Evolutionary conservation across 2,329 filamentous ascomycete species (phyloP).

Genomic region (Cladosporium velox): DNA sequence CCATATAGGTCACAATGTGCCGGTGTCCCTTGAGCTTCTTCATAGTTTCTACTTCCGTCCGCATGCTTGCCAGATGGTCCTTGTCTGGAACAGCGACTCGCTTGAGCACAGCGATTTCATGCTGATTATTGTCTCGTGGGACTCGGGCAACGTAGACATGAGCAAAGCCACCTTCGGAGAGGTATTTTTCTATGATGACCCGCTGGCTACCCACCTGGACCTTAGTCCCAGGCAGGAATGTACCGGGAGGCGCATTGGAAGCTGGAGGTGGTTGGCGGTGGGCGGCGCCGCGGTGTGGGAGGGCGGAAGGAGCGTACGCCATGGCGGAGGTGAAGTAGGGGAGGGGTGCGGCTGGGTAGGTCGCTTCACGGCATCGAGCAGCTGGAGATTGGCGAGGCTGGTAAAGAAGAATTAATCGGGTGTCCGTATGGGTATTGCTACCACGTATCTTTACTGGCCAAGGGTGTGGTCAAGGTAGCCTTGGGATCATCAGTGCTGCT

Average conservation of each 20-base stretch:
- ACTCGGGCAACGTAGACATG: constrained; percentile 96
- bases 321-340: constrained; percentile 16
- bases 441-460: constrained; percentile 17
- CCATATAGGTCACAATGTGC: constrained; percentile 96
- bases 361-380: constrained; percentile 18
- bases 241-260: constrained; percentile 59
- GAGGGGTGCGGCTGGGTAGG: not conserved
- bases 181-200: constrained; percentile 93
- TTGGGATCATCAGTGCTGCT: not conserved
- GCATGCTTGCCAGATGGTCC: constrained; percentile 90
- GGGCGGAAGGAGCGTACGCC: constrained; percentile 17
- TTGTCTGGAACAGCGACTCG: constrained; percentile 96
- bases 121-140: constrained; percentile 72
- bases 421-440: constrained; percentile 3
- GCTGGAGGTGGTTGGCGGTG: constrained; percentile 20
- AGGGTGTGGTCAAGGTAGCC: constrained; percentile 1
- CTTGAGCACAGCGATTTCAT: constrained; percentile 84
- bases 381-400: not conserved
- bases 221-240: constrained; percentile 90
- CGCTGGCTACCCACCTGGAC: constrained; percentile 92
- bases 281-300: constrained; percentile 7
- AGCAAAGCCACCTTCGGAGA: constrained; percentile 96
- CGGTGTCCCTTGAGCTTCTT: constrained; percentile 97
- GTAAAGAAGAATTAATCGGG: not conserved
- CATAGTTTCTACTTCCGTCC: constrained; percentile 99